Conservation (phyloP, 2,329 filamentous ascomycete genomes). For the Coleophoma cylindrospora region DNA sequence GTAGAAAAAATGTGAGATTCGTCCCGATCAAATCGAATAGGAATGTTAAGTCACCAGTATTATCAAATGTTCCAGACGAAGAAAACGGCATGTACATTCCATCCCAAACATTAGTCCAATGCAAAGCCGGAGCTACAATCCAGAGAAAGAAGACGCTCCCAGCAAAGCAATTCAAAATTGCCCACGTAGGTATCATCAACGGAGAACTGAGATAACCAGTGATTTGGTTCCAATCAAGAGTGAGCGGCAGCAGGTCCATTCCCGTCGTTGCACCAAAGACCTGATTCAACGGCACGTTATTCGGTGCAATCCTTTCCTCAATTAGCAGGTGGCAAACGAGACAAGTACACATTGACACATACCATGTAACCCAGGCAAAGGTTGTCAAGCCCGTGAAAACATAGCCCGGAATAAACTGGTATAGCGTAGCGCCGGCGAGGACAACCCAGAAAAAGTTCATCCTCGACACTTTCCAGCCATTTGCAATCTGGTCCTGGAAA, state of each 20-base stretch:
- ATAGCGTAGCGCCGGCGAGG: slow-evolving; percentile 40
- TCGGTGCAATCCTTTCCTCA: background rate
- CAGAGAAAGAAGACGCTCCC: background rate
- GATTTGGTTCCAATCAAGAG: slow-evolving; percentile 70
- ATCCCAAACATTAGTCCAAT: background rate
- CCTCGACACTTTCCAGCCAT: slow-evolving; percentile 43
- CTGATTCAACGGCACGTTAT: slow-evolving; percentile 45
- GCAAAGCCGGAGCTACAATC: background rate
- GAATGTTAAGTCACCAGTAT: slow-evolving; percentile 45
- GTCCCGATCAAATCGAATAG: background rate
- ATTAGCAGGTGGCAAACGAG: too few species aligned
- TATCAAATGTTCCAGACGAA: slow-evolving; percentile 68
- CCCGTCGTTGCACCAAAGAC: slow-evolving; percentile 65
- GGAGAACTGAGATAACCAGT: slow-evolving; percentile 48
- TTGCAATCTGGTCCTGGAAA: slow-evolving; percentile 34
- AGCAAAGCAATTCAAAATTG: slow-evolving; percentile 68
- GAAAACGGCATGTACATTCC: slow-evolving; percentile 50
- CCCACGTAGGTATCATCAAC: slow-evolving; percentile 65
- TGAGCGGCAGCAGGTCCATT: slow-evolving; percentile 62
- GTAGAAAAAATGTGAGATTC: background rate
- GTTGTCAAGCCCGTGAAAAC: slow-evolving; percentile 19
- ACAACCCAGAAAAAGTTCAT: background rate
- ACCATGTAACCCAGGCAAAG: slow-evolving; percentile 16
- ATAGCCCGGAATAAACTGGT: slow-evolving; percentile 36
- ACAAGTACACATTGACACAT: background rate